Evolutionary conservation across 1,284 basidiomycete genomes (phyloP).

Genomic region (Tremellales sp.): DNA sequence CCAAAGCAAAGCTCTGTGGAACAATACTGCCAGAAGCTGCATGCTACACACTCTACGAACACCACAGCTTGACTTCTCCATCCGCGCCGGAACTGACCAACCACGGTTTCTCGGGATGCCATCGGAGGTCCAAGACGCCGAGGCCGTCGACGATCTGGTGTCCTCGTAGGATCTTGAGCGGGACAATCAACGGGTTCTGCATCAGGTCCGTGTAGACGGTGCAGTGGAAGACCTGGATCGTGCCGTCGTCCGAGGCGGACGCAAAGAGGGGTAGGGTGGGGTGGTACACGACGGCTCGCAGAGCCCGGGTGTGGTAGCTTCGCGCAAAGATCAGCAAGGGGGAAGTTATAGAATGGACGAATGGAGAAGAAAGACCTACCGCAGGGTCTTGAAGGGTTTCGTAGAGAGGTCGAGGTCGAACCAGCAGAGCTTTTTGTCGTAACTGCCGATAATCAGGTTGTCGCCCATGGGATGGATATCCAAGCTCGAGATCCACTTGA

Average conservation of each 20-base stretch:
- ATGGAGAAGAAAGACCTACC: slow-evolving; percentile 52
- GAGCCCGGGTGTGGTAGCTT: slow-evolving; percentile 89
- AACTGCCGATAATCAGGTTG: slow-evolving; percentile 93
- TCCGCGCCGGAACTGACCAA: slow-evolving; percentile 89
- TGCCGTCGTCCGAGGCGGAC: slow-evolving; percentile 92
- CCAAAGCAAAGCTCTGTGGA: background rate
- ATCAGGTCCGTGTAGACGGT: slow-evolving; percentile 90
- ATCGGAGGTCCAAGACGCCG: slow-evolving; percentile 85
- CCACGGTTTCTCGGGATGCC: slow-evolving; percentile 91
- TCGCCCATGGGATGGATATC: slow-evolving; percentile 94
- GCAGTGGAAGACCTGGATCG: slow-evolving; percentile 94
- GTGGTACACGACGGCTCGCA: slow-evolving; percentile 88
- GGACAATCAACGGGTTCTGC: slow-evolving; percentile 94
- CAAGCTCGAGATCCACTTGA: slow-evolving; percentile 95
- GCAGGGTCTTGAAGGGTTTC: slow-evolving; percentile 93
- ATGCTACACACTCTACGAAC: slow-evolving; percentile 36
- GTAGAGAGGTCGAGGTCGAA: slow-evolving; percentile 95
- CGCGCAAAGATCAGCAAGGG: background rate
- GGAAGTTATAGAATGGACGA: background rate
- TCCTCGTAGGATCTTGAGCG: slow-evolving; percentile 90
- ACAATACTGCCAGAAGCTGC: background rate
- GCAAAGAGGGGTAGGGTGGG: slow-evolving; percentile 93
- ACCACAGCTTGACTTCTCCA: slow-evolving; percentile 82
- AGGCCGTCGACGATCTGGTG: slow-evolving; percentile 79
- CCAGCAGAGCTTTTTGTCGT: slow-evolving; percentile 97